Evolutionary conservation across 768 basidiomycete species (phyloP), one percentile per base, ranked within the genome.

Genomic region (Fomitopsis serialis): DNA sequence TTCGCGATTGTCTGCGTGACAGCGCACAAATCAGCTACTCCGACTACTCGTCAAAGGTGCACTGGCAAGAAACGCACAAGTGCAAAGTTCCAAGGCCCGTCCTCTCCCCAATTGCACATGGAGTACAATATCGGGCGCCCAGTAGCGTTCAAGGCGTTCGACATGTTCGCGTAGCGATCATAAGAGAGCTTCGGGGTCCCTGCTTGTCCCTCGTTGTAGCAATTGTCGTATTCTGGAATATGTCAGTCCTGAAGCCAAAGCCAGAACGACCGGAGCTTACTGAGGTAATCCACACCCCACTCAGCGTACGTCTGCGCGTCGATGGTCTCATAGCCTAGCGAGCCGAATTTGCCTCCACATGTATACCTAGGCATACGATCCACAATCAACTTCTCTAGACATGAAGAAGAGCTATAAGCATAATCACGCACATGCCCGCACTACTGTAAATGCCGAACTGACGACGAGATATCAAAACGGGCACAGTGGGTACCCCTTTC

Each of bases 31-130:
- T 2, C 4, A 3, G n/a, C n/a, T n/a, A n/a, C n/a, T n/a, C n/a
- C n/a, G n/a, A n/a, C n/a, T n/a, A n/a, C n/a, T n/a, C n/a, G n/a
- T n/a, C n/a, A n/a, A n/a, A n/a, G n/a, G n/a, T n/a, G n/a, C n/a
- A n/a, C n/a, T n/a, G n/a, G n/a, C n/a, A n/a, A n/a, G 11, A 15
- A 53, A 54, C 67, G 56, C 25, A 69, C 70, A 54, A 64, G 53
- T 11, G 72, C 72, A 58, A 70, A 73, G 54, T 72, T 72, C 72
- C 72, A 73, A 0, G 72, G 67, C 0, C 64, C 63, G 50, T 73
- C 72, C 45, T 73, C 72, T 11, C 72, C 72, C 72, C 70, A 73
- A 49, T 72, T 70, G 54, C 72, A 73, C 65, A 72, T 68, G 11
- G 68, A 66, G 50, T 70, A 73, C 5, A 73, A 55, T 32, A 72